Conservation (phyloP, 805 yeast species). For the Lipomyces kockii region DNA sequence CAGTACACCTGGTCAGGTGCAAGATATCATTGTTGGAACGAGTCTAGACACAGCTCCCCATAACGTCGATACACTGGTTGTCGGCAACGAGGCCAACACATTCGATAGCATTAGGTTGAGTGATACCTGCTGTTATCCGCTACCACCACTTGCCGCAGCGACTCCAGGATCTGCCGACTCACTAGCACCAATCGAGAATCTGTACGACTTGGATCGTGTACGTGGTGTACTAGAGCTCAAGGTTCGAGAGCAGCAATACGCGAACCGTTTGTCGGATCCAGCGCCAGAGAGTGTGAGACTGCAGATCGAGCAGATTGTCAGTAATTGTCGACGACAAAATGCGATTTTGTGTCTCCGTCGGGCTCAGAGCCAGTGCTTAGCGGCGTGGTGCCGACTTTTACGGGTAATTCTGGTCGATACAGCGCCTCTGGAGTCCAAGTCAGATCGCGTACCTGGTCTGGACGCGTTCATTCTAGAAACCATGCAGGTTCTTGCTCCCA, state of each 20-base stretch:
- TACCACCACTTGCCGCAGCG: conserved; percentile 21
- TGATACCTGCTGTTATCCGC: conserved; percentile 18
- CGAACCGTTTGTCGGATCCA: conserved; percentile 10
- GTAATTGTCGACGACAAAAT: conserved; percentile 22
- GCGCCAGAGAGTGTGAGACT: conserved; percentile 6
- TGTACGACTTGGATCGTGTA: conserved; percentile 31
- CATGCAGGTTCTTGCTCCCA: conserved; percentile 75
- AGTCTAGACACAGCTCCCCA: background rate
- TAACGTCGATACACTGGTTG: background rate
- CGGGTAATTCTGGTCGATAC: conserved; percentile 74
- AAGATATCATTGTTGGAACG: background rate
- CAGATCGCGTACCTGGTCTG: conserved; percentile 37
- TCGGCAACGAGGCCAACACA: background rate
- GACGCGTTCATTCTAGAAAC: conserved; percentile 70
- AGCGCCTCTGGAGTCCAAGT: conserved; percentile 52
- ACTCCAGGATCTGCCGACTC: conserved; percentile 9
- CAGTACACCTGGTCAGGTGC: conserved; percentile 12
- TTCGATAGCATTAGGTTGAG: conserved; percentile 20
- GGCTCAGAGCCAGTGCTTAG: conserved; percentile 65
- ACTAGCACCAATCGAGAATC: background rate
- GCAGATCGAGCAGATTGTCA: conserved; percentile 15
- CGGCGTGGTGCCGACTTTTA: conserved; percentile 82
- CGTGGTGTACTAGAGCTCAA: conserved; percentile 37
- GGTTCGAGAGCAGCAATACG: conserved; percentile 37
- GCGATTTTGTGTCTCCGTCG: conserved; percentile 38